A percentile compares a stretch with the other conserved stretches of the same genome.
Conservation (phyloP, 2,329 filamentous ascomycete species). For the Mycocentrospora acerina region DNA sequence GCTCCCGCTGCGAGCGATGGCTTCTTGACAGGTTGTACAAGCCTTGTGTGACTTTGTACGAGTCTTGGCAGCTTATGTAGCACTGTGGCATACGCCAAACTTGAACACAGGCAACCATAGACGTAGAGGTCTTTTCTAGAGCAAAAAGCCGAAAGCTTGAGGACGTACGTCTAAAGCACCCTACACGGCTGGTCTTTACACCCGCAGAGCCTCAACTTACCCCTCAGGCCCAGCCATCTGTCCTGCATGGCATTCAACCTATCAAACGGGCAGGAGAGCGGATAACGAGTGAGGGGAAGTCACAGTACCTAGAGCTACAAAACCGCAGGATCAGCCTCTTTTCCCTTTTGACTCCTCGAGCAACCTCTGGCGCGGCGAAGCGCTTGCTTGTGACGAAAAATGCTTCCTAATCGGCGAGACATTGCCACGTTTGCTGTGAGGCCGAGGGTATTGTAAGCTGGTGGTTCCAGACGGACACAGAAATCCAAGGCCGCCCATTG, state of each 20-base stretch:
- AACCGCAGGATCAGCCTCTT: neutral
- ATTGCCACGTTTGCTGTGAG: conserved; percentile 8
- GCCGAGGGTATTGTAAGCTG: conserved; percentile 24
- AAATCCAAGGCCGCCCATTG: conserved; percentile 15
- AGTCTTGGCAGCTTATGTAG: too few species aligned
- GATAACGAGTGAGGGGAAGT: neutral
- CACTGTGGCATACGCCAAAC: too few species aligned
- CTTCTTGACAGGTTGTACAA: too few species aligned
- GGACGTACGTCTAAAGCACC: neutral
- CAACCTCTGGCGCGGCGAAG: too few species aligned
- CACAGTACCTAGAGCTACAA: conserved; percentile 6
- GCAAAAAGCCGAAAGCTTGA: too few species aligned
- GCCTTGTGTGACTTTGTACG: too few species aligned
- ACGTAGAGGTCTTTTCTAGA: too few species aligned
- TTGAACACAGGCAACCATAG: too few species aligned
- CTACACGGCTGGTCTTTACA: conserved; percentile 1
- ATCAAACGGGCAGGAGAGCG: conserved; percentile 7
- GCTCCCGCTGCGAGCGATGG: too few species aligned
- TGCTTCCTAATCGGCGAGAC: conserved; percentile 14
- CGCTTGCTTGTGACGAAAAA: too few species aligned
- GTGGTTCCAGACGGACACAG: conserved; percentile 16
- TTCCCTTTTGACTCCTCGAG: too few species aligned
- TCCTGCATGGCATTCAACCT: conserved; percentile 1
- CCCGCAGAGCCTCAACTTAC: conserved; percentile 10
- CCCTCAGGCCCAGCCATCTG: conserved; percentile 6